Evolutionary conservation across 1,284 basidiomycete genomes (phyloP).

Genomic region (Leccinum fallax): DNA sequence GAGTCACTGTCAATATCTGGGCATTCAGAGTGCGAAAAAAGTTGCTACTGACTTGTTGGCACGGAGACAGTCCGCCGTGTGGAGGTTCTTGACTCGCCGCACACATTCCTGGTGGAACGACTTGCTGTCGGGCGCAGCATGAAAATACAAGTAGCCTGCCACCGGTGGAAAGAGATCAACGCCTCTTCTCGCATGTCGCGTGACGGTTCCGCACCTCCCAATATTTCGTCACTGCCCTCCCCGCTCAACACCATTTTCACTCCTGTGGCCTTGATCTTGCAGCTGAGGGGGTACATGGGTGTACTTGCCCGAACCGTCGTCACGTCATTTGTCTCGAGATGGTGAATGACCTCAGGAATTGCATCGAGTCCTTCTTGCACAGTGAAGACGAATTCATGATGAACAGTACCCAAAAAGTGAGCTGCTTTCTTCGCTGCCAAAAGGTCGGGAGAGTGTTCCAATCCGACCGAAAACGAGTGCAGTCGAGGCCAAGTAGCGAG

Average conservation of each 20-base stretch:
- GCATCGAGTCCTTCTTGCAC: conserved; percentile 99
- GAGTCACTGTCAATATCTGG: conserved; percentile 2
- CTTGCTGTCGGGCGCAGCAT: conserved; percentile 88
- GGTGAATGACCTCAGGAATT: conserved; percentile 97
- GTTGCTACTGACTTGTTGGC: conserved; percentile 82
- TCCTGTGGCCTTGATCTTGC: conserved; percentile 99
- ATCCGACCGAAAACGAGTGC: conserved; percentile 97
- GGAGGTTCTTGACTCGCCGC: conserved; percentile 95
- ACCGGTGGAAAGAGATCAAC: conserved; percentile 3
- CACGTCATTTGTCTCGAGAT: conserved; percentile 99
- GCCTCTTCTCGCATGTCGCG: neutral
- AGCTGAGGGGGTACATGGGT: conserved; percentile 96
- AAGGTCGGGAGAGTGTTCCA: conserved; percentile 95
- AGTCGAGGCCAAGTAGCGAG: conserved; percentile 94
- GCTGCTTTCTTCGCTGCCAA: conserved; percentile 95
- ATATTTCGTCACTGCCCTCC: conserved; percentile 97
- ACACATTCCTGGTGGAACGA: conserved; percentile 98
- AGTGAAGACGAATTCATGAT: conserved; percentile 99
- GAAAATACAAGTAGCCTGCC: conserved; percentile 98
- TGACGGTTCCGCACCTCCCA: conserved; percentile 70
- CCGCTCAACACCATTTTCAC: conserved; percentile 99
- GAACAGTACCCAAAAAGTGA: conserved; percentile 90
- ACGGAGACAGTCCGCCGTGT: conserved; percentile 96
- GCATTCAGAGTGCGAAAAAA: conserved; percentile 4
- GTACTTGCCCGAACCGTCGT: conserved; percentile 98